Conservation (phyloP, 192 early-diverging fungal species). For the Physocladia obscura region DNA sequence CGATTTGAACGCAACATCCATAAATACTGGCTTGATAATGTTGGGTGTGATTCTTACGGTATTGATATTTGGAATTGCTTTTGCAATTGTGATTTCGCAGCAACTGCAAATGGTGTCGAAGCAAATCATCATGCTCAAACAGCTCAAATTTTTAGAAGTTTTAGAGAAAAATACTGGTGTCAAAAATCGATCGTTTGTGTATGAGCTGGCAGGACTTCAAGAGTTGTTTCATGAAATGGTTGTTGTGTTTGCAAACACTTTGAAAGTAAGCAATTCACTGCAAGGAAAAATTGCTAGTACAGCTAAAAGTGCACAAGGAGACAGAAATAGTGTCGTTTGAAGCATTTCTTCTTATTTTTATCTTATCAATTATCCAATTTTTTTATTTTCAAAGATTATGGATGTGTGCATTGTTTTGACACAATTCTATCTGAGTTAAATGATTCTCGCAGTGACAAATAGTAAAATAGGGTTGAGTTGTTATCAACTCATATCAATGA, state of each 20-base stretch:
- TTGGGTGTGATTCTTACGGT: background rate
- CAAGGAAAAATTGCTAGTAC: too few relatives aligned
- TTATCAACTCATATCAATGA: too few relatives aligned
- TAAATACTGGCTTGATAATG: background rate
- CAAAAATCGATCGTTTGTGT: background rate
- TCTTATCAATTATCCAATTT: too few relatives aligned
- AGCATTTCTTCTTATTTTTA: too few relatives aligned
- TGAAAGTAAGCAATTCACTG: too few relatives aligned
- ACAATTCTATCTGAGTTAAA: too few relatives aligned
- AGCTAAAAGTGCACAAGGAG: too few relatives aligned
- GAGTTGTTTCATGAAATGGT: conserved; percentile 3
- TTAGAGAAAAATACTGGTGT: background rate
- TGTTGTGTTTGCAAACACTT: background rate
- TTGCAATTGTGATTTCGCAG: background rate
- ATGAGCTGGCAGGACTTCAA: background rate
- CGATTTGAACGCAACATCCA: background rate
- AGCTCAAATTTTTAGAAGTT: conserved; percentile 6
- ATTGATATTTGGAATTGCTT: background rate
- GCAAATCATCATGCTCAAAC: background rate
- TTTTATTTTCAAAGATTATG: too few relatives aligned
- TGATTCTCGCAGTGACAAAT: too few relatives aligned
- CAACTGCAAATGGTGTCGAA: background rate
- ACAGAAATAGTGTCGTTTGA: too few relatives aligned
- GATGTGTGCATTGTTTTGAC: too few relatives aligned
- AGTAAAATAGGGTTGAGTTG: too few relatives aligned